Base-by-base conservation (phyloP, 2,329 filamentous ascomycete species). In the Arthroderma sp. region DNA sequence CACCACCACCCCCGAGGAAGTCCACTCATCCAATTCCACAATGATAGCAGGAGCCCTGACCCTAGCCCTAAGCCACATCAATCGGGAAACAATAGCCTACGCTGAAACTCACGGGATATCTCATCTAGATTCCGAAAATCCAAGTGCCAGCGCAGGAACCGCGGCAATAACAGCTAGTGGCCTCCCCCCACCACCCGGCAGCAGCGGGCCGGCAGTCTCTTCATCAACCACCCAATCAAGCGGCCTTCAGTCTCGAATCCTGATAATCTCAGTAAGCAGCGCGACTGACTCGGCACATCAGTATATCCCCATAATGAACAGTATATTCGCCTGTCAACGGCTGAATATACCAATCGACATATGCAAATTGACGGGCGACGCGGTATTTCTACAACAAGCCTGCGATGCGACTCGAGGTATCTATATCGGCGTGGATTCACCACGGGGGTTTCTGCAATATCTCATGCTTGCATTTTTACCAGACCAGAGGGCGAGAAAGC, bases 301-400 rank as follows among this genome's bases (percentile, higher is more conserved):
- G 64, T 98, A 98, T 68, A 98, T 98, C 45, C 83, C 89, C 0
- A 91, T 94, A 54, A 98, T 98, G 91, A 98, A 98, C 67, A 78
- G 83, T 56, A 94, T 96, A 49, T 98, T 98, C 65, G 91, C 91
- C 2, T 91, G 89, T 48, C 85, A 94, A 57, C 81, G 89, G 51
- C 75, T 87, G 45, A 78, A 78, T 54, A 86, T 98, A 51, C 85
- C 88, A 27, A 87, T 98, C 56, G 91, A 98, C 62, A 89, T 94
- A 31, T 75, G 94, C 49, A 83, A 93, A 53, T 72, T 98, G 8
- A 79, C 82, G 36, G 86, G 86, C 22, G 78, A 86, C 54, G 86
- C 89, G 0, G 88, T 94, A 7, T 93, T 98, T 62, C 71, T 98
- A 40, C 89, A 98, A 60, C 91, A 98, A 66, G 91, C 91, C 29